phyloP scores from a whole-genome alignment of 192 early-diverging fungal genomes.

The Geranomyces michiganensis region DNA sequence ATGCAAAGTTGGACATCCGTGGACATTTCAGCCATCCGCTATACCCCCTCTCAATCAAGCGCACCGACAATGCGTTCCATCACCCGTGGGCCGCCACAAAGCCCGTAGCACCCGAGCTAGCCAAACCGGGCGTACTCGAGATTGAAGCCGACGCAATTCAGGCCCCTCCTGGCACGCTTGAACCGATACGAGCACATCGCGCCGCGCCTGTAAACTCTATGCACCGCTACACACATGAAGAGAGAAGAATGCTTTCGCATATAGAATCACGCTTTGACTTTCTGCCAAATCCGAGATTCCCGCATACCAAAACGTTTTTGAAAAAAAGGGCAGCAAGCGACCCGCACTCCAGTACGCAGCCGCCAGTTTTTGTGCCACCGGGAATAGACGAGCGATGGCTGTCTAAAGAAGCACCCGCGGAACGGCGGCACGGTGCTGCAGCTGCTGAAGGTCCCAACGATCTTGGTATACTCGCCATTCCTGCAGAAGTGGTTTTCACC shows the following conservation, averaged over 20 bases:
- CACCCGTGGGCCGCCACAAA: conserved; percentile 27
- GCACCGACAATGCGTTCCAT: conserved; percentile 36
- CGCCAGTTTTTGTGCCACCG: conserved; percentile 17
- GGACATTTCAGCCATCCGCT: not conserved
- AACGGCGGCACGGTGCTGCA: not conserved
- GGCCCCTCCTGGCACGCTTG: conserved; percentile 18
- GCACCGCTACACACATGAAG: conserved; percentile 39
- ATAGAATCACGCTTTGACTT: conserved; percentile 38
- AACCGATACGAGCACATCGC: conserved; percentile 6
- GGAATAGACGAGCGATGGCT: conserved; percentile 15
- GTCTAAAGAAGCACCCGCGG: conserved; percentile 2
- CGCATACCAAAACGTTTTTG: not conserved
- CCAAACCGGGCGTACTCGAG: conserved; percentile 39
- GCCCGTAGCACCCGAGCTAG: conserved; percentile 25
- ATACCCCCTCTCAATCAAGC: not conserved
- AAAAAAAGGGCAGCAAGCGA: not conserved
- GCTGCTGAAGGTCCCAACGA: not conserved
- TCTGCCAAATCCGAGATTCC: conserved; percentile 44
- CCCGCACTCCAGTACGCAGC: not conserved
- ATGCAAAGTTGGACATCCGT: not conserved
- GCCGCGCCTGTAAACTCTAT: conserved; percentile 34
- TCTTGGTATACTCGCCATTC: conserved; percentile 45
- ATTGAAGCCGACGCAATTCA: conserved; percentile 22
- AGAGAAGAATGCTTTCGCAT: conserved; percentile 22
- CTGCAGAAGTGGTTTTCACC: conserved; percentile 43